These are phyloP conservation scores for Lentithecium fluviatile DNA, from an alignment of 495 filamentous ascomycete species.

Conservation along the genomic window DNA sequence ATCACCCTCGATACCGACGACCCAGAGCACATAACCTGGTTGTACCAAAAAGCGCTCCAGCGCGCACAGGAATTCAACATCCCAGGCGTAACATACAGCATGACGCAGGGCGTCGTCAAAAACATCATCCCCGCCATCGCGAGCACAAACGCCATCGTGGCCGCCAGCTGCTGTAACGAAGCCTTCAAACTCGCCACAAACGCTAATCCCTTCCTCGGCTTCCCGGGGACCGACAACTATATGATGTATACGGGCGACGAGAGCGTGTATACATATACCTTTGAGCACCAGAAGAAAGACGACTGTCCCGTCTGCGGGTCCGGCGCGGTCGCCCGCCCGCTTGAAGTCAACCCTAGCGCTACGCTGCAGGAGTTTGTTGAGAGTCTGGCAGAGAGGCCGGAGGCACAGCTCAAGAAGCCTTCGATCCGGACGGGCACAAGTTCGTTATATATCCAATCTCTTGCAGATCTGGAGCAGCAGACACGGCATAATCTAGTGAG, in stretches of 20 bases:
- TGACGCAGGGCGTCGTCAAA: slow-evolving; percentile 97
- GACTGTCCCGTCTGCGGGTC: slow-evolving; percentile 96
- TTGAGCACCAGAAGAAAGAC: slow-evolving; percentile 83
- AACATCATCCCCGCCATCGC: slow-evolving; percentile 99
- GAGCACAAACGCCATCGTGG: slow-evolving; percentile 95
- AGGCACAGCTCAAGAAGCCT: slow-evolving; percentile 75
- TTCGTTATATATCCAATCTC: slow-evolving; percentile 86
- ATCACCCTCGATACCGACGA: slow-evolving; percentile 86
- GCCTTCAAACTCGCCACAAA: slow-evolving; percentile 89
- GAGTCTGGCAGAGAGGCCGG: slow-evolving; percentile 74
- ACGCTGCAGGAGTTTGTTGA: slow-evolving; percentile 87
- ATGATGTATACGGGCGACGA: slow-evolving; percentile 99
- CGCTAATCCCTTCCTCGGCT: slow-evolving; percentile 70
- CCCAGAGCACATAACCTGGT: slow-evolving; percentile 94
- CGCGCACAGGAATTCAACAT: slow-evolving; percentile 90
- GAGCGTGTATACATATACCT: slow-evolving; percentile 93
- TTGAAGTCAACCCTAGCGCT: slow-evolving; percentile 65
- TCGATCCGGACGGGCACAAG: slow-evolving; percentile 76
- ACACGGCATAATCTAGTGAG: slow-evolving; percentile 78
- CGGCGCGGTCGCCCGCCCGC: slow-evolving; percentile 58
- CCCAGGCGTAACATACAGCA: slow-evolving; percentile 87
- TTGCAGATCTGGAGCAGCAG: slow-evolving; percentile 73
- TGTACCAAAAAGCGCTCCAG: slow-evolving; percentile 79
- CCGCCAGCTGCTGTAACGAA: slow-evolving; percentile 93
- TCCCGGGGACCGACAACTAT: slow-evolving; percentile 66